These are phyloP conservation scores for Ensete glaucum DNA, from an alignment of 176 grass and related monocot species.

Conservation along the genomic window DNA sequence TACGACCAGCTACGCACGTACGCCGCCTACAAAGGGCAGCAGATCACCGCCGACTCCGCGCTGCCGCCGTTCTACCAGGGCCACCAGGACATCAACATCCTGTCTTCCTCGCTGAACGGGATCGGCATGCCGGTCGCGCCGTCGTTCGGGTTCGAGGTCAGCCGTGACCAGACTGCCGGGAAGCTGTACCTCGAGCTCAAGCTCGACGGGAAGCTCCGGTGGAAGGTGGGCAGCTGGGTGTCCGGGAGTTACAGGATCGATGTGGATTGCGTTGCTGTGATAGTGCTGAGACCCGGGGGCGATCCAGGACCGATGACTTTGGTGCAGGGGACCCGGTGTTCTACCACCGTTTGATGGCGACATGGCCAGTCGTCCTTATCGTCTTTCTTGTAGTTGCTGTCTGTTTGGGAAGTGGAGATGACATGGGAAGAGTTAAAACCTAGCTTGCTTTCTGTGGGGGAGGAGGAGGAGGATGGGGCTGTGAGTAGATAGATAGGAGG, in stretches of 20 bases:
- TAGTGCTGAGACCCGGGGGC: background rate
- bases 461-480: no score
- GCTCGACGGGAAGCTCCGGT: slow-evolving; percentile 49
- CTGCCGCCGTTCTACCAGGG: slow-evolving; percentile 41
- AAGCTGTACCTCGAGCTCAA: slow-evolving; percentile 30
- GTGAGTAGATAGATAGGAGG: no score
- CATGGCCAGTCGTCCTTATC: no score
- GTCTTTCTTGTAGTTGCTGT: no score
- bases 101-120: slow-evolving; percentile 28
- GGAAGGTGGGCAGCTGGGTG: slow-evolving; percentile 66
- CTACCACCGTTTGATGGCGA: slow-evolving; percentile 8
- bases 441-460: no score
- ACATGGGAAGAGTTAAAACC: no score
- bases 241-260: slow-evolving; percentile 37
- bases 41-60: slow-evolving; percentile 22
- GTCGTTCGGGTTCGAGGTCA: background rate
- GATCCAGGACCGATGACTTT: background rate
- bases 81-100: slow-evolving; percentile 30
- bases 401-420: no score
- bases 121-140: slow-evolving; percentile 2
- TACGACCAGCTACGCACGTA: slow-evolving; percentile 44
- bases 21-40: slow-evolving; percentile 43
- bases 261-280: slow-evolving; percentile 42
- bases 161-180: slow-evolving; percentile 13
- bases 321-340: slow-evolving; percentile 23